Conservation (phyloP, 257 asterid species). For the Nicotiana tomentosiformis region DNA sequence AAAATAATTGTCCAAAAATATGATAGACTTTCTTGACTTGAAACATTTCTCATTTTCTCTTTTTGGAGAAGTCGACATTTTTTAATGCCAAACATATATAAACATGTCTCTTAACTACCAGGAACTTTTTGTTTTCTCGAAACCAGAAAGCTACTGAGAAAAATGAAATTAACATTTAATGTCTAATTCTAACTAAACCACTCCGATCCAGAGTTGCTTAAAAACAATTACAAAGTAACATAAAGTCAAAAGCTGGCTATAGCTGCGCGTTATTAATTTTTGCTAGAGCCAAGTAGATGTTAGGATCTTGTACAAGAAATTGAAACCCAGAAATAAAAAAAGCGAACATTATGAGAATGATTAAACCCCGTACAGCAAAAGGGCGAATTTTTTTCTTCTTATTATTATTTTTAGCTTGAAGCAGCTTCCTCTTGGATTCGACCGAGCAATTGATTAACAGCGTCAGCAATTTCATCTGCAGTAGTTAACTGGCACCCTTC, state of each 20-base stretch:
- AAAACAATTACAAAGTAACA: neutral
- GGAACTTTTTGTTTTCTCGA: neutral
- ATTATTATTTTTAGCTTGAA: constrained; percentile 8
- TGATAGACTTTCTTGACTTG: neutral
- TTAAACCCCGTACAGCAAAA: neutral
- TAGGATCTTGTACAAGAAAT: constrained; percentile 7
- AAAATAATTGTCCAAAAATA: neutral
- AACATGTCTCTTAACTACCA: neutral
- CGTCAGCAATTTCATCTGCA: constrained; percentile 44
- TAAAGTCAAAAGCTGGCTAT: neutral
- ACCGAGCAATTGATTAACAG: constrained; percentile 32
- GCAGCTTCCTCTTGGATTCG: constrained; percentile 35
- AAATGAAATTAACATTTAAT: neutral
- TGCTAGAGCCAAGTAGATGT: constrained; percentile 17
- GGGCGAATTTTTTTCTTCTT: neutral
- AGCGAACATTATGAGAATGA: neutral
- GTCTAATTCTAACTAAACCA: neutral
- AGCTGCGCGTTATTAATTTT: neutral
- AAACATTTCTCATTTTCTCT: neutral
- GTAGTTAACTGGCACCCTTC: constrained; percentile 45
- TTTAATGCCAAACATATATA: neutral
- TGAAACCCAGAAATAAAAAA: neutral
- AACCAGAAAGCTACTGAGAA: neutral
- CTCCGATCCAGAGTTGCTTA: neutral
- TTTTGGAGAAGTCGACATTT: neutral